These are phyloP conservation scores for Zelopaecilomyces penicillatus DNA, from an alignment of 2,329 filamentous ascomycete genomes.

Conservation along the genomic window DNA sequence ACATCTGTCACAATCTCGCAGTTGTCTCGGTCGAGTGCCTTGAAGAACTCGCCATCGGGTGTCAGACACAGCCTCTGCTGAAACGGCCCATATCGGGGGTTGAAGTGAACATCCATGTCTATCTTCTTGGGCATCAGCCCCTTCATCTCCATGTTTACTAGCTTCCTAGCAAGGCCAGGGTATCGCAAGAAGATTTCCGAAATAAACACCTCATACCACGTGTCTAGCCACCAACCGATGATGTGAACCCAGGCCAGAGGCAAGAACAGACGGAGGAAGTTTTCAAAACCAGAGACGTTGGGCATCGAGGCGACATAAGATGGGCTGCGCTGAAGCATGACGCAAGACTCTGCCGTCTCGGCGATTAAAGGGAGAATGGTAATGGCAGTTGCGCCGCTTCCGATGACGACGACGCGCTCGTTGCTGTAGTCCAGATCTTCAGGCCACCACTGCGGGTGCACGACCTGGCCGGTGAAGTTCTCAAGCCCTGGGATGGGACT, in stretches of 20 bases:
- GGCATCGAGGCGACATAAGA: slow-evolving; percentile 56
- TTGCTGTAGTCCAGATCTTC: slow-evolving; percentile 54
- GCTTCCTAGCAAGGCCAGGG: slow-evolving; percentile 15
- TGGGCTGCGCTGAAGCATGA: slow-evolving; percentile 75
- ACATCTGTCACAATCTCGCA: slow-evolving; percentile 41
- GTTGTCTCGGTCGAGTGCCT: slow-evolving; percentile 36
- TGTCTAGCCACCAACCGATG: slow-evolving; percentile 40
- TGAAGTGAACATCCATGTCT: slow-evolving; percentile 54
- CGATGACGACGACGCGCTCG: slow-evolving; percentile 65
- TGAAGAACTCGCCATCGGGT: slow-evolving; percentile 49
- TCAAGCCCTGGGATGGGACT: slow-evolving; percentile 58
- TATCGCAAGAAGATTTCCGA: slow-evolving; percentile 19
- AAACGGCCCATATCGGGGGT: slow-evolving; percentile 57
- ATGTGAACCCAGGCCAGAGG: slow-evolving; percentile 37
- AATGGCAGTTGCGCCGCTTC: slow-evolving; percentile 70
- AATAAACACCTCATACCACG: slow-evolving; percentile 39
- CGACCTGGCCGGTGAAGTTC: slow-evolving; percentile 53
- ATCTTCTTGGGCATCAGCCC: slow-evolving; percentile 45
- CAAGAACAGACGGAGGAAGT: slow-evolving; percentile 33
- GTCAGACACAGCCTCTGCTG: slow-evolving; percentile 68
- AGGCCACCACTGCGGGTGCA: slow-evolving; percentile 74
- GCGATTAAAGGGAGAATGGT: slow-evolving; percentile 66
- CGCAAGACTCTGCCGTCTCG: slow-evolving; percentile 56
- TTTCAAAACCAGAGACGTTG: slow-evolving; percentile 28
- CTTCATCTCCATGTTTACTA: slow-evolving; percentile 35